These are phyloP conservation scores for Fusarium sp. DNA, from an alignment of 2,329 filamentous ascomycete genomes.

Conservation along the genomic window DNA sequence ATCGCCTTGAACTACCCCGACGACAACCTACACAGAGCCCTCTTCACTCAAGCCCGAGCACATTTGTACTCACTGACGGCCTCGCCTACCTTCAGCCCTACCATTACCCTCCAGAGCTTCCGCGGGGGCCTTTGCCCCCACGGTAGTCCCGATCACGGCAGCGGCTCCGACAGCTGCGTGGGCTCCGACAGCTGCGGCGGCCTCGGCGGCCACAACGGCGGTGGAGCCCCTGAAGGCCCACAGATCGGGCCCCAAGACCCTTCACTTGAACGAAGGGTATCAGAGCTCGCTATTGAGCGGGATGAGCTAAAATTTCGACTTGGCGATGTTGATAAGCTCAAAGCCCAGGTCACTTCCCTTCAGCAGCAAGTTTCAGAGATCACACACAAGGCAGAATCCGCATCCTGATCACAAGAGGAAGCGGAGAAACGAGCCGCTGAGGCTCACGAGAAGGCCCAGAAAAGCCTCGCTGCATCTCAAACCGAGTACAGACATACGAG, in stretches of 20 bases:
- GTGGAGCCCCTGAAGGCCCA: too few species aligned
- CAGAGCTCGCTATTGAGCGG: not conserved
- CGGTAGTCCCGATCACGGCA: too few species aligned
- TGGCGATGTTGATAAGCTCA: too few species aligned
- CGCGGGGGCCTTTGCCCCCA: not conserved
- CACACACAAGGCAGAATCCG: too few species aligned
- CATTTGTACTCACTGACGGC: not conserved
- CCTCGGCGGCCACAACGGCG: too few species aligned
- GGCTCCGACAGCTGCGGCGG: too few species aligned
- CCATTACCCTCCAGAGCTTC: not conserved
- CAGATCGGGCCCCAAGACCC: too few species aligned
- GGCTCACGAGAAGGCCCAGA: not conserved
- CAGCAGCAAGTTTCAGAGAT: too few species aligned
- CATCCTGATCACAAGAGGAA: too few species aligned
- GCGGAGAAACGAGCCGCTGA: not conserved
- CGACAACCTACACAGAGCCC: not conserved
- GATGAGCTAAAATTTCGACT: not conserved
- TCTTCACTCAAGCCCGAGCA: not conserved
- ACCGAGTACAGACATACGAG: not conserved
- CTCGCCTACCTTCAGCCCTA: not conserved
- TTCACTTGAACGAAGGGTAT: too few species aligned
- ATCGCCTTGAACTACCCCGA: not conserved
- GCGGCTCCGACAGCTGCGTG: too few species aligned
- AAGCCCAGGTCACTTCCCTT: too few species aligned
- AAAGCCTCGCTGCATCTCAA: not conserved